phyloP scores from a whole-genome alignment of 495 filamentous ascomycete genomes.

The Letharia lupina region DNA sequence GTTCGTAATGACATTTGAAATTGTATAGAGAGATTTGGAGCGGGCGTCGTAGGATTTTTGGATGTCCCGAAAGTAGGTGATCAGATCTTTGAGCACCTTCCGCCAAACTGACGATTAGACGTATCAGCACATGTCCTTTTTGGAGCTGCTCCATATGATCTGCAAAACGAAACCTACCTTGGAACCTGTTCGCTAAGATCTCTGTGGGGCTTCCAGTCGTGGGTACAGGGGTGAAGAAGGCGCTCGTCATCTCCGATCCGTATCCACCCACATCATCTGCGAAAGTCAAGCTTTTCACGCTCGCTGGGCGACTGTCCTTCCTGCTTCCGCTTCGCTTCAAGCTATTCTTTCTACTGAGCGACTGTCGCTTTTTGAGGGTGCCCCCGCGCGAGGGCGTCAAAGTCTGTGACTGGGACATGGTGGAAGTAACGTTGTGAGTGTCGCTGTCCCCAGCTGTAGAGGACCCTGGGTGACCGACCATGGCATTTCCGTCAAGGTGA shows the following conservation, averaged over 20 bases:
- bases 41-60: conserved; percentile 83
- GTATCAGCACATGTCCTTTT: neutral
- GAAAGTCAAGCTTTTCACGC: conserved; percentile 64
- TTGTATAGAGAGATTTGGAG: conserved; percentile 71
- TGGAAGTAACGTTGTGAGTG: conserved; percentile 44
- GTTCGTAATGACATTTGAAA: conserved; percentile 76
- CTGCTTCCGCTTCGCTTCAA: conserved; percentile 73
- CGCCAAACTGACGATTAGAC: conserved; percentile 62
- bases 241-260: conserved; percentile 64
- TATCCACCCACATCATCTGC: conserved; percentile 50
- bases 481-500: conserved; percentile 7
- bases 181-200: conserved; percentile 78
- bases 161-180: conserved; percentile 50
- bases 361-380: conserved; percentile 80
- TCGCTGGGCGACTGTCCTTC: conserved; percentile 67
- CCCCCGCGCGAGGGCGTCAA: conserved; percentile 57
- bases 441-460: conserved; percentile 15
- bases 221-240: conserved; percentile 81
- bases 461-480: conserved; percentile 14
- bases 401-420: conserved; percentile 43
- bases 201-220: conserved; percentile 84
- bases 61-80: conserved; percentile 88
- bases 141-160: neutral
- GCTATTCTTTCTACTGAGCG: conserved; percentile 62
- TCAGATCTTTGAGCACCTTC: conserved; percentile 89